Conservation (phyloP, 75 land plant species). For the Picea glauca region DNA sequence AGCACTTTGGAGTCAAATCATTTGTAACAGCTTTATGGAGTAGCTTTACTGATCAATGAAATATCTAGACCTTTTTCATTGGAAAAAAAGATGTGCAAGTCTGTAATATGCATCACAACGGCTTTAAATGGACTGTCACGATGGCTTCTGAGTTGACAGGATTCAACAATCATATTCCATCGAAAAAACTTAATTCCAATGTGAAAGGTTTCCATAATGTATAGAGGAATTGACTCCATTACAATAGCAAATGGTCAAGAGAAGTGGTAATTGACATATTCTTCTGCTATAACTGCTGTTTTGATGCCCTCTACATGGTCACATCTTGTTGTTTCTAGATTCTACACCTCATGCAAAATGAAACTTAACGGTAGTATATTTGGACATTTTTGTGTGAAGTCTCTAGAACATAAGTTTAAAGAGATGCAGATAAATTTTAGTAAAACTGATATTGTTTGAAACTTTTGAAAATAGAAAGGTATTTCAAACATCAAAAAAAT, state of each 20-base stretch:
- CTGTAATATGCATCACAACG: too few species aligned
- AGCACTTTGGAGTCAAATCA: too few species aligned
- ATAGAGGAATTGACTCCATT: neutral
- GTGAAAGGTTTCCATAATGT: neutral
- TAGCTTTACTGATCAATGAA: too few species aligned
- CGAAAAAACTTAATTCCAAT: too few species aligned
- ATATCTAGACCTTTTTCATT: too few species aligned
- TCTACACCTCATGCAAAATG: neutral
- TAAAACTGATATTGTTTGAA: neutral
- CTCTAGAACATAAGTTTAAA: neutral
- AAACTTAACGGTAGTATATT: neutral
- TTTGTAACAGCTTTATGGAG: too few species aligned
- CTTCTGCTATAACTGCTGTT: neutral
- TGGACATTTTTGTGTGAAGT: too few species aligned
- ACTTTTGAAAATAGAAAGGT: neutral
- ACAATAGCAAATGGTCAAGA: neutral
- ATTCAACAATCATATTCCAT: too few species aligned
- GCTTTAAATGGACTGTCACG: too few species aligned
- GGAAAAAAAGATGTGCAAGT: too few species aligned
- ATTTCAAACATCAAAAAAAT: neutral
- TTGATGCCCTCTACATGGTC: too few species aligned
- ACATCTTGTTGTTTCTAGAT: neutral
- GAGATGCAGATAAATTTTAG: neutral
- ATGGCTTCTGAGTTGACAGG: too few species aligned
- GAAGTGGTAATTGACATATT: neutral